phyloP scores from a whole-genome alignment of 2,329 filamentous ascomycete species.

The Colletotrichum theobromicola region DNA sequence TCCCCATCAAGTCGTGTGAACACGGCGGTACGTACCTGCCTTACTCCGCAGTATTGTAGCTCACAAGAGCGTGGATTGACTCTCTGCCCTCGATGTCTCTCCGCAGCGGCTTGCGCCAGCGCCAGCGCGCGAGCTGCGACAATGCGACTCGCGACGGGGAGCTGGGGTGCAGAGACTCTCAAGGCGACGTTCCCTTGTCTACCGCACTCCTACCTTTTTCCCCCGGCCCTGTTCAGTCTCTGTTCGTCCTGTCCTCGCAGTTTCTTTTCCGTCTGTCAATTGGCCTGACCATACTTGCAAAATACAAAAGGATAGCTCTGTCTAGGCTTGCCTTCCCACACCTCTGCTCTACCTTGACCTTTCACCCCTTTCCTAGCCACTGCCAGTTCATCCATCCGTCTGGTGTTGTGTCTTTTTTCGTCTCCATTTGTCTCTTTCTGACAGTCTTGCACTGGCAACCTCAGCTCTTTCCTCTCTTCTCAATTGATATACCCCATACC shows the following conservation, averaged over 20 bases:
- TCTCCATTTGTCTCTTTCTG: not conserved
- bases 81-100: not conserved
- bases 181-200: conserved; percentile 24
- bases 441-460: not conserved
- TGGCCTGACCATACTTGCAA: not conserved
- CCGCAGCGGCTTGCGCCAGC: not conserved
- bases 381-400: not conserved
- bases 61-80: not conserved
- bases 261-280: conserved; percentile 21
- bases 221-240: conserved; percentile 16
- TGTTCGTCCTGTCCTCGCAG: conserved; percentile 4
- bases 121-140: not conserved
- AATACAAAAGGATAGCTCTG: conserved; percentile 19
- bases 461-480: not conserved
- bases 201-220: conserved; percentile 12
- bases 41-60: not conserved
- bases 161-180: conserved; percentile 3
- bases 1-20: not conserved
- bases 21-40: not conserved
- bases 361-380: not conserved
- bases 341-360: not conserved
- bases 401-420: not conserved
- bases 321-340: not conserved
- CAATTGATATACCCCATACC: not conserved
- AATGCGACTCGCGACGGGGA: not conserved